Conservation (phyloP, 495 filamentous ascomycete genomes). For the Aspergillus bridgeri region DNA sequence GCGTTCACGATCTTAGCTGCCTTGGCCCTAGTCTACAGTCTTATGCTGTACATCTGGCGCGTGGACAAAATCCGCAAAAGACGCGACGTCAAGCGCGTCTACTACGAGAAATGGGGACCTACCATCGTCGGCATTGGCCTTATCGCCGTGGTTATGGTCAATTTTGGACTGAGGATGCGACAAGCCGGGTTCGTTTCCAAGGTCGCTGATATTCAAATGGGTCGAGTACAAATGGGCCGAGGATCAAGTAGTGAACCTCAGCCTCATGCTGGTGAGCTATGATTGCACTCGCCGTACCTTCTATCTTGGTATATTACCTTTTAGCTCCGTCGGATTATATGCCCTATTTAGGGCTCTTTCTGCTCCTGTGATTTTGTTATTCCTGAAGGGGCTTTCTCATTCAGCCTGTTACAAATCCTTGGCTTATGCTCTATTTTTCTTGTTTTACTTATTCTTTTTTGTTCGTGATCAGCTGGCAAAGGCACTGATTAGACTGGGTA, state of each 20-base stretch:
- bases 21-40: conserved; percentile 69
- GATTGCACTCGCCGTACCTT: background rate
- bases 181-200: conserved; percentile 32
- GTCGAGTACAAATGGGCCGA: background rate
- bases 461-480: background rate
- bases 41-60: conserved; percentile 82
- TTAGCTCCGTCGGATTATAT: background rate
- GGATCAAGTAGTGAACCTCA: no score
- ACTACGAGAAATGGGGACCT: conserved; percentile 87
- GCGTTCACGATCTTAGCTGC: conserved; percentile 80
- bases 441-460: background rate
- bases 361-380: background rate
- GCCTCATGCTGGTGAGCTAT: conserved; percentile 8
- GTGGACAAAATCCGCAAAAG: conserved; percentile 78
- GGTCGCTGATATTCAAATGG: conserved; percentile 1
- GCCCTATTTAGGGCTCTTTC: background rate
- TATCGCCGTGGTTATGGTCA: conserved; percentile 67
- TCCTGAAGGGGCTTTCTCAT: background rate
- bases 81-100: conserved; percentile 66
- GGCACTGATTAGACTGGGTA: background rate
- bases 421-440: background rate
- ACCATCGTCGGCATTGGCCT: conserved; percentile 72
- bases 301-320: background rate
- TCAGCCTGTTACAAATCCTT: background rate
- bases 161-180: conserved; percentile 56